Percentiles rank a stretch among this genome's conserved stretches.
Conservation (phyloP, 352 stramenopile genomes). For the Phytophthora sojae region DNA sequence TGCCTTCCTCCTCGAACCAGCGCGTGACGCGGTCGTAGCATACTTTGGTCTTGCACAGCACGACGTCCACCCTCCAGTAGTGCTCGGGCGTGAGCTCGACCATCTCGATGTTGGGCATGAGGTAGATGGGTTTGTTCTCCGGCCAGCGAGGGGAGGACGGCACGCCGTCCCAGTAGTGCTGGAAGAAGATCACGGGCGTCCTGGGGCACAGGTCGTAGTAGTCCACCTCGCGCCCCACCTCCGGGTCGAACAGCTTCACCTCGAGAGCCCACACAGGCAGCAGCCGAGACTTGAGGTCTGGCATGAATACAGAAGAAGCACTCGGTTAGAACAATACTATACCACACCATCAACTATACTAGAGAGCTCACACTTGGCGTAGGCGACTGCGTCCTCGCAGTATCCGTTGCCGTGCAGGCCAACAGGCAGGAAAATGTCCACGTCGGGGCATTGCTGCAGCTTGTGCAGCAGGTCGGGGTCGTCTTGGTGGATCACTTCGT, state of each 20-base stretch:
- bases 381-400: slow-evolving; percentile 5
- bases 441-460: slow-evolving; percentile 1
- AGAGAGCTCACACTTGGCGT: slow-evolving; percentile 5
- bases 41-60: slow-evolving; percentile 5
- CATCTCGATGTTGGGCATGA: slow-evolving; percentile 7
- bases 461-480: slow-evolving; percentile 2
- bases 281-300: slow-evolving; percentile 1
- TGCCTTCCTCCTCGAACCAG: neutral
- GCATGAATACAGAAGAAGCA: neutral
- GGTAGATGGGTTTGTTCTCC: neutral
- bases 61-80: neutral
- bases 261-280: slow-evolving; percentile 4
- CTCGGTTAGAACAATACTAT: neutral
- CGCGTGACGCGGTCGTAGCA: slow-evolving; percentile 3
- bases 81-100: neutral
- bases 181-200: slow-evolving; percentile 3
- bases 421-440: slow-evolving; percentile 2
- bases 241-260: neutral
- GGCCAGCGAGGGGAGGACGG: neutral
- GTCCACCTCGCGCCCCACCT: slow-evolving; percentile 3
- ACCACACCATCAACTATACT: neutral
- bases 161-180: slow-evolving; percentile 5
- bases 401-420: slow-evolving; percentile 3
- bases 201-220: slow-evolving; percentile 2
- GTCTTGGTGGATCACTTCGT: neutral